Conservation (phyloP, 192 early-diverging fungal genomes). For the Ambispora gerdemannii region DNA sequence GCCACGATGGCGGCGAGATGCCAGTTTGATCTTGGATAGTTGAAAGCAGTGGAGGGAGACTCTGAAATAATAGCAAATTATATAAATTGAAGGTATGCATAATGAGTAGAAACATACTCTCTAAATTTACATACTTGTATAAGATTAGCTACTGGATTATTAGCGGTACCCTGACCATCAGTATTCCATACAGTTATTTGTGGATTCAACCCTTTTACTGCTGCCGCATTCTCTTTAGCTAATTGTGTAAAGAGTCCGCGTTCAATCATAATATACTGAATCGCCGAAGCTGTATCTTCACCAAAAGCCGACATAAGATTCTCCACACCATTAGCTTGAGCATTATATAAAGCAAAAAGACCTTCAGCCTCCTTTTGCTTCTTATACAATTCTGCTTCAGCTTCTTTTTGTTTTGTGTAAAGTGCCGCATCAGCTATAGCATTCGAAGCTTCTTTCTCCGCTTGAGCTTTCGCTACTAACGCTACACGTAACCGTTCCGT, state of each 20-base stretch:
- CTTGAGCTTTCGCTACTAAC: slow-evolving; percentile 43
- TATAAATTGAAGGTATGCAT: no score
- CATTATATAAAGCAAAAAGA: slow-evolving; percentile 36
- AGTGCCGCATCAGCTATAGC: slow-evolving; percentile 39
- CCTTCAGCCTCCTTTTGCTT: slow-evolving; percentile 48
- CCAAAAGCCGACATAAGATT: slow-evolving; percentile 32
- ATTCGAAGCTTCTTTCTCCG: slow-evolving; percentile 43
- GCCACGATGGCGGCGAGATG: slow-evolving; percentile 35
- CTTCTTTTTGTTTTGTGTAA: slow-evolving; percentile 26
- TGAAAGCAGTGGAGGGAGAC: slow-evolving; percentile 40
- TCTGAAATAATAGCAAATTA: no score
- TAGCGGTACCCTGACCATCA: slow-evolving; percentile 33
- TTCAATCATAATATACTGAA: slow-evolving; percentile 56
- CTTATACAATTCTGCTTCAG: slow-evolving; percentile 35
- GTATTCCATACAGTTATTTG: slow-evolving; percentile 54
- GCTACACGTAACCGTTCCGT: slow-evolving; percentile 45
- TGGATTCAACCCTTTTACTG: slow-evolving; percentile 47
- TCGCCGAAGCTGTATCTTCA: slow-evolving; percentile 32
- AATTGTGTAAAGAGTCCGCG: slow-evolving; percentile 46
- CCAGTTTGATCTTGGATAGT: slow-evolving; percentile 51
- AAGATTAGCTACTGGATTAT: slow-evolving; percentile 24
- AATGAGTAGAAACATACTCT: no score
- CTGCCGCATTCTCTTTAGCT: slow-evolving; percentile 49
- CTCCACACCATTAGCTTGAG: slow-evolving; percentile 48
- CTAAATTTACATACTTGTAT: slow-evolving; percentile 33